Base-by-base conservation (phyloP, 2,329 filamentous ascomycete species). In the Beauveria sp. region DNA sequence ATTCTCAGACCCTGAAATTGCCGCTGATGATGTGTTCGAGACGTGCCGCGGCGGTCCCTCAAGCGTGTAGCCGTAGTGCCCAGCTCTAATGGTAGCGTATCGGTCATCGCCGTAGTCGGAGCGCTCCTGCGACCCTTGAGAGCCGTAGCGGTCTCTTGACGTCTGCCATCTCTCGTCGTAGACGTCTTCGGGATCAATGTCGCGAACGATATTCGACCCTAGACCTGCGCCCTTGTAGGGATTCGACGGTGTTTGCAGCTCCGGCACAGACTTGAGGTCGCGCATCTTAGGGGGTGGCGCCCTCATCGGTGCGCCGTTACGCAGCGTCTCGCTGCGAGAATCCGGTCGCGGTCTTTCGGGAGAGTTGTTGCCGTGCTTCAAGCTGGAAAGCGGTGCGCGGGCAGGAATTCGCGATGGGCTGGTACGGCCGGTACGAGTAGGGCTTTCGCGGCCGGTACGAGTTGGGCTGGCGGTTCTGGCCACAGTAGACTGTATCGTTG, bases 251-350 rank as follows among this genome's bases (percentile, higher is more conserved):
- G 80, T 79, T 62, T 81, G 79, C 20, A 85, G 74, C 55, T 83
- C 79, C 2, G 80, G 77, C 9, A 79, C 74, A 8, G 78, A 75
- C 52, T 76, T 70, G 55, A 97, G 80, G 47, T 96, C 91, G 65
- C 93, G 87, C 92, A 97, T 97, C 73, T 92, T 94, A 54, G 93
- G 93, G 14, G 92, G 92, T 41, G 91, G 91, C 1, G 87, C 87
- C 64, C 86, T 80, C 69, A 80, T 72, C 0, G 83, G 84, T 56
- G 84, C 82, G 28, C 80, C 83, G 26, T 78, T 76, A 18, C 83
- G 80, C 60, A 84, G 71, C 56, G 79, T 76, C 50, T 80, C 76
- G 52, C 76, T 70, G 64, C 75, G 76, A 48, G 70, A 73, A 64
- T 74, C 76, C 57, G 74, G 75, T 64, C 75, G 79, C 18, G 76